Percentiles rank a stretch among this genome's conserved stretches.
phyloP scores from a whole-genome alignment of 331 rosid genomes.

The Acacia concinna region DNA sequence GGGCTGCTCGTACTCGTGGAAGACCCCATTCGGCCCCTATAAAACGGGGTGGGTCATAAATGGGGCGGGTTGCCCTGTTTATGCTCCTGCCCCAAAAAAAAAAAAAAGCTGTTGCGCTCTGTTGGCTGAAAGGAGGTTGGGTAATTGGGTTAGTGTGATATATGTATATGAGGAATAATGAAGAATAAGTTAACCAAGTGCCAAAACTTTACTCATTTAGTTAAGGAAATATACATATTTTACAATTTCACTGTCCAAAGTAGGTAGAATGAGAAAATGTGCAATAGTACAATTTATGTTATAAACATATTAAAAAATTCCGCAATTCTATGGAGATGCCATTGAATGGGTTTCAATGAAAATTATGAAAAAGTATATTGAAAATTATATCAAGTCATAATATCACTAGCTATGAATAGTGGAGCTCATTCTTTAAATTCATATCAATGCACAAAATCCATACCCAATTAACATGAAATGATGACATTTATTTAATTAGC shows the following conservation, averaged over 20 bases:
- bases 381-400: not conserved
- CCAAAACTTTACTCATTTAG: not conserved
- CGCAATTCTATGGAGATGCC: not conserved
- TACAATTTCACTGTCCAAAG: not conserved
- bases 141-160: no score
- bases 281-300: not conserved
- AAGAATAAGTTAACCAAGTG: no score
- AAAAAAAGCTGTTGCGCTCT: no score
- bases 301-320: not conserved
- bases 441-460: not conserved
- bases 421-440: not conserved
- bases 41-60: no score
- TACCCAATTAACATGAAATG: not conserved
- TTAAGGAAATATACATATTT: not conserved
- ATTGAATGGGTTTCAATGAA: not conserved
- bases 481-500: not conserved
- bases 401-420: not conserved
- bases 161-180: not conserved
- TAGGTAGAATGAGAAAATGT: not conserved
- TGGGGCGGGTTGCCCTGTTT: no score
- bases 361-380: not conserved
- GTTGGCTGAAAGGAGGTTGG: no score
- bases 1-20: no score
- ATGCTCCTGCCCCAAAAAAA: no score
- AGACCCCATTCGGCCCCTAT: no score